Evolutionary conservation across 139 green algal species (phyloP).

Genomic region (Zygnema cylindricum): DNA sequence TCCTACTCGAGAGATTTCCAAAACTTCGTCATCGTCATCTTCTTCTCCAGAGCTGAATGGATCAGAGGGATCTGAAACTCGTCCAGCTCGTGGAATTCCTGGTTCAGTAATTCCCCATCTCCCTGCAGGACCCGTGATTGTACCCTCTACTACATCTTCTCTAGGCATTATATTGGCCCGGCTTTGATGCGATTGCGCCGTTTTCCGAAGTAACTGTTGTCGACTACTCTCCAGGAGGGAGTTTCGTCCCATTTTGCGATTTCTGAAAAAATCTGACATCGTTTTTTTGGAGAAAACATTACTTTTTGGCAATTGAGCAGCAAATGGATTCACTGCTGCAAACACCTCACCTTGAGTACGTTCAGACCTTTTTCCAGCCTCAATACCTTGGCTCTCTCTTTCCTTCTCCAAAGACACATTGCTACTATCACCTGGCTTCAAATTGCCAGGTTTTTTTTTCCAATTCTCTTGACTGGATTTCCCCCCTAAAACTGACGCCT

Average conservation of each 20-base stretch:
- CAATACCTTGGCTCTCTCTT: no score
- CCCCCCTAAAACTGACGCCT: no score
- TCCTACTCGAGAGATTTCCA: background rate
- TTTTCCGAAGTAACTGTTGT: background rate
- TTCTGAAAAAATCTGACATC: background rate
- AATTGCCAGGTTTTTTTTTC: no score
- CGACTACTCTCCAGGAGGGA: background rate
- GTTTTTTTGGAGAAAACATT: background rate
- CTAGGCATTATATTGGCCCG: background rate
- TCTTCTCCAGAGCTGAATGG: background rate
- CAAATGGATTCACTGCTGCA: constrained; percentile 18
- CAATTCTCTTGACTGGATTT: no score
- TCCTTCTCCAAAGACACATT: no score
- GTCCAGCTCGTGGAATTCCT: constrained; percentile 26
- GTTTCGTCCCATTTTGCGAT: background rate
- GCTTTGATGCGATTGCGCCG: background rate
- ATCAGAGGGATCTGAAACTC: no score
- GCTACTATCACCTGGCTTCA: no score
- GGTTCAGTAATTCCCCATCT: constrained; percentile 16
- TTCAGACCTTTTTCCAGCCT: no score
- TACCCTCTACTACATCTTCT: constrained; percentile 20
- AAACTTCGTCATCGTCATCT: background rate
- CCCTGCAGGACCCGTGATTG: constrained; percentile 12
- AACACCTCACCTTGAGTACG: no score
- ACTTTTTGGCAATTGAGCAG: background rate